Evolutionary conservation across 2,329 filamentous ascomycete genomes (phyloP), one percentile per base, ranked within the genome.

Genomic region (Monilinia polystroma): DNA sequence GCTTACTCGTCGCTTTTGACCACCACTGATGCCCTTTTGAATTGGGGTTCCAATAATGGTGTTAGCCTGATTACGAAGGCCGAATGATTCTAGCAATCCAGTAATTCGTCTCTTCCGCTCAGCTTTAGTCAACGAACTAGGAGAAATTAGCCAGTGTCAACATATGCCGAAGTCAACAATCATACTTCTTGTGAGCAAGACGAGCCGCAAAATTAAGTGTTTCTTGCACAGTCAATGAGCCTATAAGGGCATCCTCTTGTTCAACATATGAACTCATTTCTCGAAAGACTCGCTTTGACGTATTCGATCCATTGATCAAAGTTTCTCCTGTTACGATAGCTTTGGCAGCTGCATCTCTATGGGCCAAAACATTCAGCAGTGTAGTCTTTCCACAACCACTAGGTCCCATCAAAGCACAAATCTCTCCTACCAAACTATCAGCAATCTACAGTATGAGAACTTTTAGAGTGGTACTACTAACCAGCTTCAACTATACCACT

Each of bases 211-310:
- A 96, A 69, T 87, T 80, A 68, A 96, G 79, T 0, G 92, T 96
- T 80, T 96, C 92, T 38, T 84, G 82, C 11, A 94, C 90, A 0
- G 92, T 96, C 70, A 96, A 80, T 0, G 89, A 89, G 5, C 92
- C 92, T 62, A 94, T 90, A 16, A 96, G 82, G 0, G 91, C 89
- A 80, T 96, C 92, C 71, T 96, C 91, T 77, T 96, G 92, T 79
- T 96, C 92, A 29, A 96, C 92, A 74, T 93, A 96, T 57, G 87
- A 87, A 65, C 85, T 89, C 60, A 94, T 81, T 58, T 85, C 81
- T 23, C 86, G 85, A 71, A 94, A 89, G 0, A 80, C 80, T 10
- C 80, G 76, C 10, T 81, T 77, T 1, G 86, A 82, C 4, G 87
- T 78, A 4, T 78, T 73, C 2, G 74, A 76, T 41, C 90, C 90